Evolutionary conservation across 371 early-diverging fungal genomes (phyloP), one percentile per base, ranked within the genome.

Genomic region (Sanchytrium tribonematis): DNA sequence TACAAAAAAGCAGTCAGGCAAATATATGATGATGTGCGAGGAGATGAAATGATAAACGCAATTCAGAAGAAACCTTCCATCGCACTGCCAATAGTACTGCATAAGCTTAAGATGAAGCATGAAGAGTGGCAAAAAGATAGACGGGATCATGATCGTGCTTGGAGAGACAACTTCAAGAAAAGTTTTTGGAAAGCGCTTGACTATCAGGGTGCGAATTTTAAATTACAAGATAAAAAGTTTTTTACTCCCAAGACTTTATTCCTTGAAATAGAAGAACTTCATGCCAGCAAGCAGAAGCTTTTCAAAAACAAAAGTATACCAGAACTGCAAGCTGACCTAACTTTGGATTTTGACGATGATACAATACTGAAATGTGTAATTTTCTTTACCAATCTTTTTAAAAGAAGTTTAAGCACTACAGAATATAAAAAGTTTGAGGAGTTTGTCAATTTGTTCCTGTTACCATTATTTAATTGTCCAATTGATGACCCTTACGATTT

Each of bases 181-280:
- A 97, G 96, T 82, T 96, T 87, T 80, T 92, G 91, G 77, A 90
- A 91, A 72, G 87, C 98, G 0, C 80, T 98, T 66, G 99, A 99
- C 77, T 89, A 93, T 73, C 89, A 90, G 76, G 90, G 94, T 1
- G 80, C 86, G 67, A 83, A 82, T 0, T 92, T 93, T 78, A 93
- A 93, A 75, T 78, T 81, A 1, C 80, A 81, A n/a, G 98, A 98
- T 75, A 85, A 87, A 70, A 89, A 88, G 68, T 81, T 79, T 65
- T 81, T 91, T 71, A 80, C 85, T 12, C 73, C 82, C 31, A 93
- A 92, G 77, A 78, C 84, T 0, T 82, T 97, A 30, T 77, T 87
- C 0, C 71, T 81, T 30, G 91, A 93, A 73, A 90, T 92, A 69
- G 95, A 97, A 72, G 80, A 83, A 0, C 72, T 90, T 16, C 81